These are phyloP conservation scores for Geotrichum reessii DNA, from an alignment of 1,139 yeast genomes.

Conservation along the genomic window DNA sequence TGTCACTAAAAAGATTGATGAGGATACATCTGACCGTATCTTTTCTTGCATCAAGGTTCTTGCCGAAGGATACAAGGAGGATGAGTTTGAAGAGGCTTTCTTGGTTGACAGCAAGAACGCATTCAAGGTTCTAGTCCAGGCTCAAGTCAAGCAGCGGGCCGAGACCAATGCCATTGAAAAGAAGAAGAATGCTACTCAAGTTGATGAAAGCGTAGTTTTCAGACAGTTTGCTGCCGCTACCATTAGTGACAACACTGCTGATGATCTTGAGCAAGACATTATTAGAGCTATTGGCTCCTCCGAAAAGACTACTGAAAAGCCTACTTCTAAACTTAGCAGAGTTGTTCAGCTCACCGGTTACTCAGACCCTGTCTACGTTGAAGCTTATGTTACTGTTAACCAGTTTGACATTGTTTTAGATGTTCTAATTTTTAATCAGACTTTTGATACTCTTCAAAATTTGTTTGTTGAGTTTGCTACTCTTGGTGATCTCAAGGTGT, in stretches of 20 bases:
- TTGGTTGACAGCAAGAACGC: constrained; percentile 85
- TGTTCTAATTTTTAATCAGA: constrained; percentile 90
- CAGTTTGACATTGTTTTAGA: constrained; percentile 95
- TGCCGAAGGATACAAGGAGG: constrained; percentile 53
- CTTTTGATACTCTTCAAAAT: constrained; percentile 83
- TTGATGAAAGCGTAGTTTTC: constrained; percentile 76
- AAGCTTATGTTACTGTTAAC: constrained; percentile 89
- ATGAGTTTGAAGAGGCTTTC: constrained; percentile 62
- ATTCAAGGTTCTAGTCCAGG: constrained; percentile 56
- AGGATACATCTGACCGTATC: constrained; percentile 91
- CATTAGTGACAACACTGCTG: constrained; percentile 35
- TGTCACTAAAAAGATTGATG: constrained; percentile 77
- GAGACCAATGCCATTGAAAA: constrained; percentile 54
- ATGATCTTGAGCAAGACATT: constrained; percentile 31
- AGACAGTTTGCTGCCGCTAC: constrained; percentile 62
- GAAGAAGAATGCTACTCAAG: constrained; percentile 67
- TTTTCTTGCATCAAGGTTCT: constrained; percentile 74
- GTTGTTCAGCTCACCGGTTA: constrained; percentile 94
- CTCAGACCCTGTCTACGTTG: constrained; percentile 96
- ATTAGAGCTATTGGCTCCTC: constrained; percentile 45
- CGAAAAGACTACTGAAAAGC: constrained; percentile 46
- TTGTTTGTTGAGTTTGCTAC: constrained; percentile 94
- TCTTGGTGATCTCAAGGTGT: constrained; percentile 89
- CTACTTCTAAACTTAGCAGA: constrained; percentile 74
- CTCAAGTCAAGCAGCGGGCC: constrained; percentile 50